Percentiles rank a stretch among this genome's conserved stretches.
These are phyloP conservation scores for Halophytophthora batemanensis DNA, from an alignment of 352 stramenopile genomes.

Conservation along the genomic window DNA sequence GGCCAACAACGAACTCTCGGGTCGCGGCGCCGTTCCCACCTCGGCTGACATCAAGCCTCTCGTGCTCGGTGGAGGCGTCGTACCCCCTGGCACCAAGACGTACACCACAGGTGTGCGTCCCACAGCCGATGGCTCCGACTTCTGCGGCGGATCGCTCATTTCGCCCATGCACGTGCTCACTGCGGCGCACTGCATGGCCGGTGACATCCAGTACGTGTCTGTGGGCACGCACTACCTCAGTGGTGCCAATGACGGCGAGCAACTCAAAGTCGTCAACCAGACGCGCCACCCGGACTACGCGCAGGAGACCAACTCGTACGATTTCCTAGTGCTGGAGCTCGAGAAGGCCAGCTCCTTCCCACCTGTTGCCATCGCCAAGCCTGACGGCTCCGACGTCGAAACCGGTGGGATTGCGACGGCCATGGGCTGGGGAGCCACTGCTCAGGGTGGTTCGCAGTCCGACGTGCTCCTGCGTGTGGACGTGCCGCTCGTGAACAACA, in stretches of 20 bases:
- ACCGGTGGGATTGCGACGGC: conserved; percentile 31
- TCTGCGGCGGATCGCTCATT: conserved; percentile 67
- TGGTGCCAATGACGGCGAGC: conserved; percentile 37
- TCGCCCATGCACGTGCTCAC: conserved; percentile 59
- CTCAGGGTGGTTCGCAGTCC: conserved; percentile 18
- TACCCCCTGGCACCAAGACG: conserved; percentile 42
- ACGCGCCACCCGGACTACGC: conserved; percentile 50
- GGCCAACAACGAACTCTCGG: conserved; percentile 9
- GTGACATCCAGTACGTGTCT: conserved; percentile 43
- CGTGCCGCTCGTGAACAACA: conserved; percentile 44
- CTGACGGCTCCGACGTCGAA: conserved; percentile 23
- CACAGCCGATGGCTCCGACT: conserved; percentile 28
- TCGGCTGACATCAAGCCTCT: conserved; percentile 27
- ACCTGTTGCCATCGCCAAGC: conserved; percentile 30
- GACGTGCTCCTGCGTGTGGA: conserved; percentile 37
- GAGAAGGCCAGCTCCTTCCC: conserved; percentile 30
- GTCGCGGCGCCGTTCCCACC: not conserved
- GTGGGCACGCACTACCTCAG: conserved; percentile 55
- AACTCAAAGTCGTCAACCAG: conserved; percentile 43
- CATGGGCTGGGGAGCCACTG: conserved; percentile 36
- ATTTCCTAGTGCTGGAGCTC: conserved; percentile 61
- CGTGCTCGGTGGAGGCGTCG: conserved; percentile 38
- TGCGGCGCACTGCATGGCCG: conserved; percentile 50
- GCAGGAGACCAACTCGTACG: conserved; percentile 35
- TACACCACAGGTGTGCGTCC: conserved; percentile 45